These are phyloP conservation scores for Phalaenopsis aphrodite DNA, from an alignment of 106 monocot genomes.

Conservation along the genomic window DNA sequence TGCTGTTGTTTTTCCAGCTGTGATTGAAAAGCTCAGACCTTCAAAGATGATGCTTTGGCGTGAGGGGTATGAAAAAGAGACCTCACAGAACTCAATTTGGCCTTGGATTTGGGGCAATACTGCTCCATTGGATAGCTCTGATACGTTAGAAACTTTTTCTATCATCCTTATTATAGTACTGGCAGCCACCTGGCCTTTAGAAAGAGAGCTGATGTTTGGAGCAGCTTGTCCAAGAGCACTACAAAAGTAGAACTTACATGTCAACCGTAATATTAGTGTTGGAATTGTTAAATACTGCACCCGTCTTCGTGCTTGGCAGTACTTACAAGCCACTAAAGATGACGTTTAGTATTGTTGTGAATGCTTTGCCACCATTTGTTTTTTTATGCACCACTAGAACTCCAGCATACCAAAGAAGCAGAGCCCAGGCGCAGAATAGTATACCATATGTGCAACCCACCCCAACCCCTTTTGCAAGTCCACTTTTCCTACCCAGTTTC, in stretches of 20 bases:
- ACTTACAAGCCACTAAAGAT: slow-evolving; percentile 53
- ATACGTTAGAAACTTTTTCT: slow-evolving; percentile 10
- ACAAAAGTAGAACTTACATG: slow-evolving; percentile 5
- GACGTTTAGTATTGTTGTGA: slow-evolving; percentile 42
- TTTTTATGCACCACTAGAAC: slow-evolving; percentile 25
- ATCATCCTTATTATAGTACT: slow-evolving; percentile 16
- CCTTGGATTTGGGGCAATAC: slow-evolving; percentile 15
- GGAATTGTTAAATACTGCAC: background rate
- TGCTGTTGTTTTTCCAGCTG: slow-evolving; percentile 11
- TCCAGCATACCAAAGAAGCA: slow-evolving; percentile 48
- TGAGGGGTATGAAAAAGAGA: slow-evolving; percentile 16
- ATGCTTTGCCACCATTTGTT: slow-evolving; percentile 46
- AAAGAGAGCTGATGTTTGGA: slow-evolving; percentile 21
- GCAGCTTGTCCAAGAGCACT: slow-evolving; percentile 34
- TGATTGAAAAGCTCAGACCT: slow-evolving; percentile 12
- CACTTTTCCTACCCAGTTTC: slow-evolving; percentile 29
- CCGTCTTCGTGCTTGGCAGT: background rate
- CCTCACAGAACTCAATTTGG: slow-evolving; percentile 12
- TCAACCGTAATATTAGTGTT: background rate
- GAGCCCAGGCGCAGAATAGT: slow-evolving; percentile 36
- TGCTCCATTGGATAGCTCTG: slow-evolving; percentile 2
- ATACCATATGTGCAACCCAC: slow-evolving; percentile 46
- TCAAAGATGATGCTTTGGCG: slow-evolving; percentile 6
- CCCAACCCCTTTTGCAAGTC: slow-evolving; percentile 48
- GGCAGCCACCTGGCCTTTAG: slow-evolving; percentile 20